Percentiles rank a stretch among this genome's conserved stretches.
Evolutionary conservation across 2,329 filamentous ascomycete species (phyloP).

Genomic region (Monosporascus sp.): DNA sequence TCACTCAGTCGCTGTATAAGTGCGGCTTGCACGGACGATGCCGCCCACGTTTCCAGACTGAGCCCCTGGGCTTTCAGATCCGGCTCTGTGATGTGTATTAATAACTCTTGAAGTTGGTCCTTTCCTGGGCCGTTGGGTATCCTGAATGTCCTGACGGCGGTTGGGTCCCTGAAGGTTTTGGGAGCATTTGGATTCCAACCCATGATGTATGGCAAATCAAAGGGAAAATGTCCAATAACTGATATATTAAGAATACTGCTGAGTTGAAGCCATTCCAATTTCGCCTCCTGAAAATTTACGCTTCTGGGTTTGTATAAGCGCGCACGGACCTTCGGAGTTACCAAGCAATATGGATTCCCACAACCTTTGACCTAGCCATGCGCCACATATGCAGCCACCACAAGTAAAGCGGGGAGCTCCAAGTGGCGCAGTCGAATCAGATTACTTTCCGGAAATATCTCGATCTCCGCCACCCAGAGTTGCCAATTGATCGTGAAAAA

Average conservation of each 20-base stretch:
- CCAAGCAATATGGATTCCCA: no score
- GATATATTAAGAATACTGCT: background rate
- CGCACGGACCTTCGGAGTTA: background rate
- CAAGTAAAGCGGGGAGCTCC: background rate
- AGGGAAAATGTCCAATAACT: background rate
- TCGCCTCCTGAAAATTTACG: background rate
- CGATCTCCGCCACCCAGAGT: background rate
- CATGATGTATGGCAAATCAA: background rate
- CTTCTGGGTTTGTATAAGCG: background rate
- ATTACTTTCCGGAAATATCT: background rate
- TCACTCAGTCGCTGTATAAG: slow-evolving; percentile 25
- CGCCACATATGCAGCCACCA: no score
- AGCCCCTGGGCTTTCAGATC: slow-evolving; percentile 26
- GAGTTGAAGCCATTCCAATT: background rate
- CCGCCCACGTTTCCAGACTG: slow-evolving; percentile 33
- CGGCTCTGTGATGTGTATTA: slow-evolving; percentile 8
- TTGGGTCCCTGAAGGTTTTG: background rate
- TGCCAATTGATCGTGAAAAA: background rate
- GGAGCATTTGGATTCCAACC: background rate
- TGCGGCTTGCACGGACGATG: slow-evolving; percentile 30
- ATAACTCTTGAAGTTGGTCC: background rate
- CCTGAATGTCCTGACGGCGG: background rate
- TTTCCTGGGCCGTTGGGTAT: background rate
- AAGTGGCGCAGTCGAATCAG: background rate
- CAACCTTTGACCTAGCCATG: no score